Percentiles rank a stretch among this genome's conserved stretches.
phyloP scores from a whole-genome alignment of 2,329 filamentous ascomycete genomes.

The Nothophaeocryptopus gaeumannii region DNA sequence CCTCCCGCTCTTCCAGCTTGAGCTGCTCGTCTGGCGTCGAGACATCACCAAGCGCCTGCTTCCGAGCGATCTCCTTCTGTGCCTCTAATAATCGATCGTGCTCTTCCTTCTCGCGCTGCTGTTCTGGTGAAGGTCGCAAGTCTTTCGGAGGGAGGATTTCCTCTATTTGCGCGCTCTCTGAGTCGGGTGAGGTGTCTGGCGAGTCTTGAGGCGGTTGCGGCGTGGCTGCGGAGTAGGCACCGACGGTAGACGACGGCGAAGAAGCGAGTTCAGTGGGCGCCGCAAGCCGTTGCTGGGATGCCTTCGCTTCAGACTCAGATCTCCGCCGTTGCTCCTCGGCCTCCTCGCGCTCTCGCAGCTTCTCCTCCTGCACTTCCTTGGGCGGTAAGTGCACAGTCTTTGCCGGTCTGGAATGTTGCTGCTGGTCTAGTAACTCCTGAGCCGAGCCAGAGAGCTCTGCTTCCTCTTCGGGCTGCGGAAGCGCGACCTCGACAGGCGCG shows the following conservation, averaged over 20 bases:
- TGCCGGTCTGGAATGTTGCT: constrained; percentile 28
- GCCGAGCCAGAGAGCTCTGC: constrained; percentile 26
- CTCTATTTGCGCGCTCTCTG: constrained; percentile 25
- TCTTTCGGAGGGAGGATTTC: constrained; percentile 32
- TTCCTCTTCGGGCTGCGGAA: constrained; percentile 29
- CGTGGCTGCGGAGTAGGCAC: constrained; percentile 68
- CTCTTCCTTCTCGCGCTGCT: constrained; percentile 50
- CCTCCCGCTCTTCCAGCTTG: constrained; percentile 47
- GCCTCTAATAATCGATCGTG: constrained; percentile 53
- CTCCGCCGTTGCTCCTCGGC: constrained; percentile 38
- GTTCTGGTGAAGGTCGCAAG: constrained; percentile 36
- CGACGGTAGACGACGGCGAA: constrained; percentile 63
- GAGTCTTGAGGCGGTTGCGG: constrained; percentile 58
- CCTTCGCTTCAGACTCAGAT: constrained; percentile 38
- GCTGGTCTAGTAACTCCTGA: constrained; percentile 24
- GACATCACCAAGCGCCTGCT: constrained; percentile 42
- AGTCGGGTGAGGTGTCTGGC: constrained; percentile 37
- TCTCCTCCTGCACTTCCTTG: constrained; percentile 50
- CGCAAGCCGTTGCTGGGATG: constrained; percentile 29
- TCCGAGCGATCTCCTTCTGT: constrained; percentile 46
- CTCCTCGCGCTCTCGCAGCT: constrained; percentile 41
- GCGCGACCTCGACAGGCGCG: constrained; percentile 22
- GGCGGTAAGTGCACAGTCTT: constrained; percentile 50
- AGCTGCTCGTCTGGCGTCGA: constrained; percentile 60
- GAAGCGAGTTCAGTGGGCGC: constrained; percentile 36